Conservation (phyloP, 352 stramenopile species). For the Peronospora farinosa region DNA sequence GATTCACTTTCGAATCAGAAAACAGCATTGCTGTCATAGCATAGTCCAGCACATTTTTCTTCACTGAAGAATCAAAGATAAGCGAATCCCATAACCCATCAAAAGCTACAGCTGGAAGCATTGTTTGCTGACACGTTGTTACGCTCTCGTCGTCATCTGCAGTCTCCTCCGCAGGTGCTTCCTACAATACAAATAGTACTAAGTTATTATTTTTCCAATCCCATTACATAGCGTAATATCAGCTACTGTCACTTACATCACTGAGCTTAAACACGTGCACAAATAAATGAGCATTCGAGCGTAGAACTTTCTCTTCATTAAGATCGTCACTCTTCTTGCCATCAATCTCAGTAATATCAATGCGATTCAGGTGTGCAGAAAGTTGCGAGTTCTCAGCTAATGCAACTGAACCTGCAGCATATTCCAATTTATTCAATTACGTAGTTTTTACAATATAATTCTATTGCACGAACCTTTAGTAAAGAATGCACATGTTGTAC, state of each 20-base stretch:
- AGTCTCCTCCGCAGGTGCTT: slow-evolving; percentile 62
- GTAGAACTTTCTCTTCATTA: slow-evolving; percentile 15
- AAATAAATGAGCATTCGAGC: slow-evolving; percentile 34
- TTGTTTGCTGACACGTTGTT: slow-evolving; percentile 69
- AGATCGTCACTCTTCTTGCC: slow-evolving; percentile 21
- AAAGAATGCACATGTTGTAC: slow-evolving; percentile 24
- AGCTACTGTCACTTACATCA: slow-evolving; percentile 30
- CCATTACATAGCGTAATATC: not conserved
- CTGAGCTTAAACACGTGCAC: slow-evolving; percentile 76
- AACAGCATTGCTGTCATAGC: slow-evolving; percentile 88
- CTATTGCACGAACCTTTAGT: slow-evolving; percentile 17
- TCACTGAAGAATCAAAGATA: slow-evolving; percentile 77
- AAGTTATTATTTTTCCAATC: not conserved
- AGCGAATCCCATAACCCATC: slow-evolving; percentile 82
- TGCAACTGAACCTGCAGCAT: slow-evolving; percentile 24
- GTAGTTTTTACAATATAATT: too few species aligned
- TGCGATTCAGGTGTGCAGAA: slow-evolving; percentile 28
- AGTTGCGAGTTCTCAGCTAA: slow-evolving; percentile 27
- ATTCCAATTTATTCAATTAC: too few species aligned
- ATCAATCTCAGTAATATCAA: slow-evolving; percentile 42
- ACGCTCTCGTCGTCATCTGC: slow-evolving; percentile 76
- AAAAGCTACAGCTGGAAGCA: slow-evolving; percentile 58
- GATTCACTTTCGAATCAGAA: slow-evolving; percentile 75
- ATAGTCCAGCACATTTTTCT: slow-evolving; percentile 82
- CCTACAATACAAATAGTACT: slow-evolving; percentile 22